Base-by-base conservation (phyloP, 106 monocot genomes). In the Allium fistulosum region DNA sequence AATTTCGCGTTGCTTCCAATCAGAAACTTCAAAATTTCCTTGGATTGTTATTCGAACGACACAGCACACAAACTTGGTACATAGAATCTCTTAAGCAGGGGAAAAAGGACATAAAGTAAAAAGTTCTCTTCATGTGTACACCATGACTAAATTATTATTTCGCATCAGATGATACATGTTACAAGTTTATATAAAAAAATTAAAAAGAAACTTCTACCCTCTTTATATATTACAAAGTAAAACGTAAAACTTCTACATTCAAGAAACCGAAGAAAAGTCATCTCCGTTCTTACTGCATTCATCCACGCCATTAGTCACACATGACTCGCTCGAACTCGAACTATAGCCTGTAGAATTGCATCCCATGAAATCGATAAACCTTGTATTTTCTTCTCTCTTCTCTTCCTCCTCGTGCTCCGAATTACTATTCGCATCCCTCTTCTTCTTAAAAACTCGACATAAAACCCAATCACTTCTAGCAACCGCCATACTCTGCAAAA, bases 371-470 rank as follows among this genome's bases (percentile, higher is more conserved):
- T 81, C 78, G 46, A 81, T 76, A 71, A 81, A 72, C 2, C 75
- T 49, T 27, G 63, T 10, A 8, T 15, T 45, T 57, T 52, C 8
- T 8, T 53, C 57, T 51, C 48, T 48, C 2, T 13, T 53, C 6
- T 65, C 74, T 37, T 37, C 37, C 5, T 5, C 37, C 37, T 22
- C 22, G 1, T 22, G 22, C 22, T 22, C 22, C 22, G 22, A 22
- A 22, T 22, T 22, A 22, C 22, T 22, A 3, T 28, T 70, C 69
- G 18, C 17, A 51, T 48, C 27, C 65, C 57, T 61, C 46, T 69
- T 90, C 86, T 86, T 90, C 80, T 68, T 67, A 72, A 86, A 90
- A 76, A 90, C 75, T 73, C 83, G 83, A 56, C 86, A 90, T 46
- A 90, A 76, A 61, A 90, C 86, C 90, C 90, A 90, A 17, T 83